Base-by-base conservation (phyloP, 140 eudicot genomes). In the Senecio squalidus region DNA sequence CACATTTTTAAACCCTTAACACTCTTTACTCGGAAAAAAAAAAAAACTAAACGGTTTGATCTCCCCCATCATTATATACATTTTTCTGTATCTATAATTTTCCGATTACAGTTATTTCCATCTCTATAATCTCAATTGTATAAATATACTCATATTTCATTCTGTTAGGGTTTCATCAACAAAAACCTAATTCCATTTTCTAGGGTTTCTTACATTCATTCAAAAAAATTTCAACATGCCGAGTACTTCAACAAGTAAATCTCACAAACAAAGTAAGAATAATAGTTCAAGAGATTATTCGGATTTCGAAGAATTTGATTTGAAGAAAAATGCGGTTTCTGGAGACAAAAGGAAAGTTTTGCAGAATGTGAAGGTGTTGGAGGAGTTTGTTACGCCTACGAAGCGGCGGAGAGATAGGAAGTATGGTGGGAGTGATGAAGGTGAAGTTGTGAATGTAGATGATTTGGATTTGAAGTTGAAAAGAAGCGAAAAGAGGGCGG, bases 201-300 rank as follows among this genome's bases (percentile, higher is more conserved):
- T n/a, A 30, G 36, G 36, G 36, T 30, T 30, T 30, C 3, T 30
- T 7, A 3, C 4, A 30, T 30, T 43, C 22, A 85, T 89, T n/a
- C n/a, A n/a, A n/a, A n/a, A n/a, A n/a, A n/a, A n/a, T n/a, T n/a
- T n/a, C n/a, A n/a, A n/a, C n/a, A n/a, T n/a, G 95, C 85, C 95
- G 17, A 60, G 79, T 41, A 85, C 82, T 80, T 89, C 95, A 60
- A 66, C 87, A 74, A 85, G 68, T 58, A 87, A 83, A 75, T 86
- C 85, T 9, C 83, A 79, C 52, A 88, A 79, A 71, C 84, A 76
- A 60, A 88, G 84, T 51, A 84, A 77, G 47, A 86, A 83, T 53
- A 72, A n/a, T n/a, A n/a, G 84, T 64, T 68, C 77, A 44, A 80
- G 63, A 55, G 84, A 73, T 18, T 70, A 65, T 47, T 71, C 86